phyloP scores from a whole-genome alignment of 192 early-diverging fungal genomes.

The Backusella westeae region DNA sequence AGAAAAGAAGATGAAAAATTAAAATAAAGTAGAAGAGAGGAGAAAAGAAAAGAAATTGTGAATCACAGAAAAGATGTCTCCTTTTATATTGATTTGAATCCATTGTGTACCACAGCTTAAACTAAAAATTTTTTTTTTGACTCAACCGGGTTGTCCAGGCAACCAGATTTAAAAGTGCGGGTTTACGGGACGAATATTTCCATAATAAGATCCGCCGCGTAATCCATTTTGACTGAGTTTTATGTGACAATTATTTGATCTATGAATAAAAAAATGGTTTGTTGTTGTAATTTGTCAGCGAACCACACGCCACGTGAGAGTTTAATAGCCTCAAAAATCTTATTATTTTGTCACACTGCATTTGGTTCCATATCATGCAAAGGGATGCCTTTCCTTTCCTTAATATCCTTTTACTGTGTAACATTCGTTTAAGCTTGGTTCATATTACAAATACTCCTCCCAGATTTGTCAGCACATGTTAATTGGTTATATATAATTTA shows the following conservation, averaged over 20 bases:
- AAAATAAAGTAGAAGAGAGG: background rate
- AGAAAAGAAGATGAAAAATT: background rate
- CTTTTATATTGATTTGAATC: background rate
- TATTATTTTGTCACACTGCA: background rate
- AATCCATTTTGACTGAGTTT: background rate
- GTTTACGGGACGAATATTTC: background rate
- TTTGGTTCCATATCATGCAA: background rate
- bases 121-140: background rate
- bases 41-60: background rate
- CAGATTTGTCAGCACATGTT: conserved; percentile 1
- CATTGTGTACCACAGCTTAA: background rate
- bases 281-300: conserved; percentile 5
- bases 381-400: background rate
- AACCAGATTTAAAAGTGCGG: background rate
- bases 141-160: conserved; percentile 1
- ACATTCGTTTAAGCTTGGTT: background rate
- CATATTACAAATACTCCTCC: conserved; percentile 1
- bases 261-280: background rate
- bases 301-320: background rate
- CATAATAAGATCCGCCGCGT: conserved; percentile 1
- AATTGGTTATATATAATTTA: background rate
- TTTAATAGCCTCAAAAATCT: background rate
- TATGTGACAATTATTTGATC: conserved; percentile 5
- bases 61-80: background rate
- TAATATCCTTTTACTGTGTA: background rate